Evolutionary conservation across 352 stramenopile genomes (phyloP), one percentile per base, ranked within the genome.

Genomic region (Phytophthora europaea): DNA sequence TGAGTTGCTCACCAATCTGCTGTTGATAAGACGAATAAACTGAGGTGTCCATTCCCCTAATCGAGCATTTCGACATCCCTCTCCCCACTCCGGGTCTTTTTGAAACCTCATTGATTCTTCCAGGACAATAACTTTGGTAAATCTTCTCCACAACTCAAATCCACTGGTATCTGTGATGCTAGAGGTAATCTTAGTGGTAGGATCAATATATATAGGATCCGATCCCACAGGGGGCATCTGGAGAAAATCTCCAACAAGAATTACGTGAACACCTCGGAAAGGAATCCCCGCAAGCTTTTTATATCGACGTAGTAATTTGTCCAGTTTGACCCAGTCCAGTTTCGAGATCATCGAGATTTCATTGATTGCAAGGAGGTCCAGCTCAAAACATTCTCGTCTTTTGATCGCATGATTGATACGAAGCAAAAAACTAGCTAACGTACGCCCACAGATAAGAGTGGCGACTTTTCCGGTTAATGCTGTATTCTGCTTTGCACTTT

Each of bases 351-450:
- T 55, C 4, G 55, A 71, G 3, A 65, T 34, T 23, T 71, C 64
- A n/a, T 71, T 54, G 18, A 71, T 65, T 12, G 64, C 22, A 34
- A 65, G 26, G 22, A 65, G 26, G n/a, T 65, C 64, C 8, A 65
- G 12, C 3, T 61, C 34, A 18, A 26, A 15, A 33, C 60, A 7
- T 23, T 13, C 5, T 38, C 33, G 33, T 38, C 33, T 38, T 47
- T 65, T 28, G 28, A 22, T 13, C n/a, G 38, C 59, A 31, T 26
- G 10, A n/a, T 56, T 20, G 2, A 45, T 55, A 48, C 38, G 57
- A 56, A 65, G 9, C 23, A 45, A 16, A 0, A 71, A 34, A 9
- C 33, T 22, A 64, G 48, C n/a, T 60, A 71, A 2, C 16, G 22
- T 23, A 47, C 22, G 16, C 26, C 54, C 45, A 20, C 12, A 4